phyloP scores from a whole-genome alignment of 169 alveolate genomes.

The Plasmodium relictum region DNA sequence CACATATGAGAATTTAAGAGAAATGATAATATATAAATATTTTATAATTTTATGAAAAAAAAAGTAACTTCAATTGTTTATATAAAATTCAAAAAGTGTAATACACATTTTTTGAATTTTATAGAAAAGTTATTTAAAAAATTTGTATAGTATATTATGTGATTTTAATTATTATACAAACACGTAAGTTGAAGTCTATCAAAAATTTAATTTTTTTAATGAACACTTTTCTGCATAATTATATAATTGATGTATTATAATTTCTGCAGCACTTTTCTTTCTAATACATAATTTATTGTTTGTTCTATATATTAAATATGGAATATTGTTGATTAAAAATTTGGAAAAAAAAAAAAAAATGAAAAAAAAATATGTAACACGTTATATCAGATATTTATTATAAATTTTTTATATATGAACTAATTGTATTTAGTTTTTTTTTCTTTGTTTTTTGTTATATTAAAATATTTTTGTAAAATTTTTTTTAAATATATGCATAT shows the following conservation, averaged over 20 bases:
- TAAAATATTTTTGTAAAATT: too few relatives aligned
- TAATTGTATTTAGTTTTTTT: background rate
- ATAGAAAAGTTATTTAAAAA: background rate
- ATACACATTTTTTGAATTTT: background rate
- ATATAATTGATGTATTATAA: background rate
- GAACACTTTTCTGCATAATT: conserved; percentile 48
- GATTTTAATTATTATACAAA: background rate
- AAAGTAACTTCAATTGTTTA: background rate
- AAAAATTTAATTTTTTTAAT: conserved; percentile 3
- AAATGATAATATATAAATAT: background rate
- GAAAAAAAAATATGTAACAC: too few relatives aligned
- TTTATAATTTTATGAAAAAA: background rate
- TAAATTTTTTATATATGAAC: background rate
- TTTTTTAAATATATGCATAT: background rate
- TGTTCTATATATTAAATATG: background rate
- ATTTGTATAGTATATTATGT: background rate
- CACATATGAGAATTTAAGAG: background rate
- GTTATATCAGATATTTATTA: background rate
- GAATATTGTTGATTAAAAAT: too few relatives aligned
- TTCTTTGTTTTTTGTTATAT: background rate
- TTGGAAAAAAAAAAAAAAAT: background rate
- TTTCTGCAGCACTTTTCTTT: conserved; percentile 31
- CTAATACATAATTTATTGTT: background rate
- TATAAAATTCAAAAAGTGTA: background rate
- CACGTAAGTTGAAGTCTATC: background rate